Percentiles rank a stretch among this genome's conserved stretches.
These are phyloP conservation scores for Coniochaeta sp. DNA, from an alignment of 2,329 filamentous ascomycete species.

Conservation along the genomic window DNA sequence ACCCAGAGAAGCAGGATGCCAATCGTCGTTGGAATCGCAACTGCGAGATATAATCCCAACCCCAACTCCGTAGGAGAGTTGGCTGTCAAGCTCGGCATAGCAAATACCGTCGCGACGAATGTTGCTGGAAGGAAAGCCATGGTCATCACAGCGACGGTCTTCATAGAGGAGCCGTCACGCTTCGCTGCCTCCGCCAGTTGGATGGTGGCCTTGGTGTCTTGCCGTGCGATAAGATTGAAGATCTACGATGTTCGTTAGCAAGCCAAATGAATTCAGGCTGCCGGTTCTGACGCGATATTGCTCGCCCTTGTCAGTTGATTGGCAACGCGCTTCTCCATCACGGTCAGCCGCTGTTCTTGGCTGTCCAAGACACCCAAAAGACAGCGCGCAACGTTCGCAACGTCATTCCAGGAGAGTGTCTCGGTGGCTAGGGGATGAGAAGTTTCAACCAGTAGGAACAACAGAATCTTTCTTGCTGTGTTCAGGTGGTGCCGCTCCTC, in stretches of 20 bases:
- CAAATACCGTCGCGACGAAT: conserved; percentile 26
- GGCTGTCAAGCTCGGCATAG: conserved; percentile 8
- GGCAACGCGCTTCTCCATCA: background rate
- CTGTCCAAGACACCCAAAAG: background rate
- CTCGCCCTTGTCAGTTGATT: background rate
- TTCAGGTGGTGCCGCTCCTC: background rate
- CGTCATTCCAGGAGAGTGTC: background rate
- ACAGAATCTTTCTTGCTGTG: background rate
- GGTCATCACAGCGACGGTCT: conserved; percentile 28
- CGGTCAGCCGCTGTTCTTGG: background rate
- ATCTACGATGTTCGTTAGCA: background rate
- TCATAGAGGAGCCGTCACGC: conserved; percentile 21
- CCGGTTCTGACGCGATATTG: no score
- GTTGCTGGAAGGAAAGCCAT: conserved; percentile 30
- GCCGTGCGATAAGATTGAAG: background rate
- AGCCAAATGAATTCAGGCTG: background rate
- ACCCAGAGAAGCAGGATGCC: background rate
- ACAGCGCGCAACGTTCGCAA: background rate
- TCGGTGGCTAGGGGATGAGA: background rate
- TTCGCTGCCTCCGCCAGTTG: conserved; percentile 24
- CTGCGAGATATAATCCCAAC: background rate
- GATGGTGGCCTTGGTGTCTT: background rate
- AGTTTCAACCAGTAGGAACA: background rate
- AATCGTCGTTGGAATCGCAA: background rate
- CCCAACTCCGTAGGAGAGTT: background rate